Conservation (phyloP, 129 eudicot species). For the Heracleum sosnowskyi region DNA sequence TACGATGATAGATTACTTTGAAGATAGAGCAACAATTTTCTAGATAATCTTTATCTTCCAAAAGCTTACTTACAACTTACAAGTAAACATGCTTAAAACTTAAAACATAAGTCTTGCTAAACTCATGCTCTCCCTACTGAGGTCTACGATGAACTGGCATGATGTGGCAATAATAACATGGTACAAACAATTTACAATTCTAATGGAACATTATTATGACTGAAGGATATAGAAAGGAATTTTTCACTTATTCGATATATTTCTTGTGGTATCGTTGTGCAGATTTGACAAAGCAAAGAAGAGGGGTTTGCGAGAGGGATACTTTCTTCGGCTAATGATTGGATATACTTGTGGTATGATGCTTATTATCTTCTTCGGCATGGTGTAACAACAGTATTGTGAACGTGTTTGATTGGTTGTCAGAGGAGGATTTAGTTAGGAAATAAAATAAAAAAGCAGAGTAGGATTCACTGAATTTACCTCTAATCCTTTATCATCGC, state of each 20-base stretch:
- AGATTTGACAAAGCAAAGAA: slow-evolving; percentile 76
- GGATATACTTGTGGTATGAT: slow-evolving; percentile 68
- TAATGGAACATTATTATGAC: neutral
- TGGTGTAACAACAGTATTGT: neutral
- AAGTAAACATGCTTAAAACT: too few relatives aligned
- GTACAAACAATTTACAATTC: neutral
- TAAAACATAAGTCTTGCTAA: neutral
- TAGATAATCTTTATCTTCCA: neutral
- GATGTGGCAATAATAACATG: neutral
- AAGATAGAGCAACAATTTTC: neutral
- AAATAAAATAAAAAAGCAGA: neutral
- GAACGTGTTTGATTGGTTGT: neutral
- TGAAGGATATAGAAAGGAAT: neutral
- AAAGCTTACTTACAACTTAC: too few relatives aligned
- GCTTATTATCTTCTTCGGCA: neutral
- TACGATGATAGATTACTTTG: too few relatives aligned
- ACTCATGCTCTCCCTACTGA: too few relatives aligned
- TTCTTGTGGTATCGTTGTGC: slow-evolving; percentile 11
- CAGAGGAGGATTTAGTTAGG: neutral
- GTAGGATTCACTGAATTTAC: neutral
- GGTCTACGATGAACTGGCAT: neutral
- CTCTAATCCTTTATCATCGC: neutral
- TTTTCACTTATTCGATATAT: neutral
- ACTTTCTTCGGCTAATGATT: slow-evolving; percentile 58
- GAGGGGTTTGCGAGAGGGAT: slow-evolving; percentile 48